Evolutionary conservation across 345 rosid genomes (phyloP).

Genomic region (Populus euphratica): DNA sequence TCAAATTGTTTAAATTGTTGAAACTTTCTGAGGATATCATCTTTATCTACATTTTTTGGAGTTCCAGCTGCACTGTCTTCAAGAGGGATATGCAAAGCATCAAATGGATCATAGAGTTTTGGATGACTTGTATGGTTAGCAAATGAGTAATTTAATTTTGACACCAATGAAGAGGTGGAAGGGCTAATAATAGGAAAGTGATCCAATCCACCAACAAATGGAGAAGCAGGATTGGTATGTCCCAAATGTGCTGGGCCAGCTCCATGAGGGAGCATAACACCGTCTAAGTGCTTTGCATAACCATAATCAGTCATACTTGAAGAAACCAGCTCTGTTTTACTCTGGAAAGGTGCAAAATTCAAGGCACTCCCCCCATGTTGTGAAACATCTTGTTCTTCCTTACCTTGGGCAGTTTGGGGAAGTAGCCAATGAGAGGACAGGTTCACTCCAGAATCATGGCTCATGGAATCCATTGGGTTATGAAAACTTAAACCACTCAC

Average conservation of each 20-base stretch:
- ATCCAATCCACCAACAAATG: conserved; percentile 4
- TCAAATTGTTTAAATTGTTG: conserved; percentile 71
- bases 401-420: conserved; percentile 17
- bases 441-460: conserved; percentile 25
- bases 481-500: conserved; percentile 20
- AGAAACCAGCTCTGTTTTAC: conserved; percentile 14
- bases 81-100: conserved; percentile 22
- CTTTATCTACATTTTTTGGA: conserved; percentile 32
- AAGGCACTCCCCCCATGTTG: conserved; percentile 16
- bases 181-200: conserved; percentile 12
- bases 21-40: conserved; percentile 48
- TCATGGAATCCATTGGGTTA: conserved; percentile 5
- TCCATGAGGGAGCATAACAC: conserved; percentile 15
- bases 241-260: conserved; percentile 12
- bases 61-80: conserved; percentile 30
- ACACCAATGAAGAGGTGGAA: conserved; percentile 14
- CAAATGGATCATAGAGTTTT: conserved; percentile 10
- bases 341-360: conserved; percentile 15
- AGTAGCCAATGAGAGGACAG: conserved; percentile 18
- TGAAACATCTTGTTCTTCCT: conserved; percentile 21
- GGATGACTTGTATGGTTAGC: conserved; percentile 6
- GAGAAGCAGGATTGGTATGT: conserved; percentile 1
- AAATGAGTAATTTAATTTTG: background rate
- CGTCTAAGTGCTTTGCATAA: conserved; percentile 12
- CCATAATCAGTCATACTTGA: conserved; percentile 26